Base-by-base conservation (phyloP, 371 early-diverging fungal genomes). In the Mortierella sp. region DNA sequence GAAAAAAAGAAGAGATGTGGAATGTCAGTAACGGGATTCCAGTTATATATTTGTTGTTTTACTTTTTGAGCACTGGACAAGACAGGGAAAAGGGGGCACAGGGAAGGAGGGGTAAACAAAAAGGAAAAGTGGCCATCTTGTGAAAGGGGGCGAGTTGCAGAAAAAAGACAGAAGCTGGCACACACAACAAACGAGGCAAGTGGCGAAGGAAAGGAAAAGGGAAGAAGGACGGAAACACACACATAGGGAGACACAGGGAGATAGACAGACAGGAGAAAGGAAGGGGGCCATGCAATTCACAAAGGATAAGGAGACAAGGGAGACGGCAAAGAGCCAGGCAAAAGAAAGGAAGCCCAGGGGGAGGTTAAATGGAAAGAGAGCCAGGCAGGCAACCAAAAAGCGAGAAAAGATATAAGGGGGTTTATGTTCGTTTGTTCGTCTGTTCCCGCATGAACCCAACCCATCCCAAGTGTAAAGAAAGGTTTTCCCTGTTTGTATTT, bases 1-100 rank as follows among this genome's bases (percentile, higher is more conserved):
- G 39, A 45, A 47, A 29, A 37, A 63, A 8, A 52, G 16, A 19
- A 37, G 53, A 65, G 47, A 24, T 40, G 64, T 41, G 53, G 63
- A 63, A 64, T 65, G 65, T 75, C 45, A 75, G 55, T 65, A 75
- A 75, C 75, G 44, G 65, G 31, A 22, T 34, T 48, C 47, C 16
- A 31, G 11, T 26, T 68, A n/a, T n/a, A n/a, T n/a, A n/a, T 31
- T 69, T 52, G 37, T 24, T 52, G 19, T 19, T 41, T 52, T 14
- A 6, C 10, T n/a, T 50, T n/a, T 50, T 24, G 37, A 39, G n/a
- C n/a, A 40, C 16, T 26, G 52, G 24, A n/a, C 40, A 19, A 22
- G 19, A 52, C 0, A 13, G n/a, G 39, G 9, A 22, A 24, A 31
- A 34, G 14, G 58, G 55, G 55, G 34, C 22, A 39, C 22, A n/a